These are phyloP conservation scores for Nitzschia palea DNA, from an alignment of 108 stramenopile species.

Conservation along the genomic window DNA sequence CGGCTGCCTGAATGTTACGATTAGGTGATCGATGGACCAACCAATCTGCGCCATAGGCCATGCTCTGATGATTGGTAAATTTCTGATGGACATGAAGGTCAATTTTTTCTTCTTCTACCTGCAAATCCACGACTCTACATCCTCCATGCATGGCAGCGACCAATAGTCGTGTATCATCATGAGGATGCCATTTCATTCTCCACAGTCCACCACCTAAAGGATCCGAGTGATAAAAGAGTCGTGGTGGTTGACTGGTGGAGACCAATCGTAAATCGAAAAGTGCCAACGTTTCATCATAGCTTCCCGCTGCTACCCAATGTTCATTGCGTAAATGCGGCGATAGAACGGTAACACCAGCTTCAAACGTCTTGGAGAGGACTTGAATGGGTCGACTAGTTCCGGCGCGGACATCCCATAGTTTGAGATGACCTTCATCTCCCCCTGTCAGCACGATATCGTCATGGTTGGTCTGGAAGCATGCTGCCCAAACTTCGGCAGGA, in stretches of 20 bases:
- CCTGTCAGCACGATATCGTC: slow-evolving; percentile 33
- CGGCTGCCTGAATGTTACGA: slow-evolving; percentile 55
- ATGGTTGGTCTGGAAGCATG: slow-evolving; percentile 27
- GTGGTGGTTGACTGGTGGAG: slow-evolving; percentile 5
- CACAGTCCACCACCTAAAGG: slow-evolving; percentile 80
- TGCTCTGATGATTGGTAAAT: slow-evolving; percentile 77
- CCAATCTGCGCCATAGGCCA: slow-evolving; percentile 92
- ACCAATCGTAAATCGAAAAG: slow-evolving; percentile 60
- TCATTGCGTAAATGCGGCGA: slow-evolving; percentile 56
- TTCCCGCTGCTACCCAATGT: slow-evolving; percentile 68
- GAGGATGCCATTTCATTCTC: slow-evolving; percentile 89
- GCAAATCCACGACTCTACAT: slow-evolving; percentile 58
- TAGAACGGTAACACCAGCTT: slow-evolving; percentile 82
- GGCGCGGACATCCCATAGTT: slow-evolving; percentile 68
- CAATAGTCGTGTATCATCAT: slow-evolving; percentile 40
- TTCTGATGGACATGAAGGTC: slow-evolving; percentile 20
- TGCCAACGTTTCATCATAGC: slow-evolving; percentile 79
- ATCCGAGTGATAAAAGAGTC: slow-evolving; percentile 20
- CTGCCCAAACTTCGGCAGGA: slow-evolving; percentile 86
- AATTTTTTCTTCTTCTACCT: slow-evolving; percentile 9
- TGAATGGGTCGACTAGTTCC: slow-evolving; percentile 32
- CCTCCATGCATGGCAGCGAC: slow-evolving; percentile 90
- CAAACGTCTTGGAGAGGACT: slow-evolving; percentile 47
- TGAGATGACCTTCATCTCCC: slow-evolving; percentile 57
- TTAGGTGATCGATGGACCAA: slow-evolving; percentile 26